Percentiles rank a stretch among this genome's conserved stretches.
Conservation (phyloP, 2,329 filamentous ascomycete species). For the Aureobasidium sp. region DNA sequence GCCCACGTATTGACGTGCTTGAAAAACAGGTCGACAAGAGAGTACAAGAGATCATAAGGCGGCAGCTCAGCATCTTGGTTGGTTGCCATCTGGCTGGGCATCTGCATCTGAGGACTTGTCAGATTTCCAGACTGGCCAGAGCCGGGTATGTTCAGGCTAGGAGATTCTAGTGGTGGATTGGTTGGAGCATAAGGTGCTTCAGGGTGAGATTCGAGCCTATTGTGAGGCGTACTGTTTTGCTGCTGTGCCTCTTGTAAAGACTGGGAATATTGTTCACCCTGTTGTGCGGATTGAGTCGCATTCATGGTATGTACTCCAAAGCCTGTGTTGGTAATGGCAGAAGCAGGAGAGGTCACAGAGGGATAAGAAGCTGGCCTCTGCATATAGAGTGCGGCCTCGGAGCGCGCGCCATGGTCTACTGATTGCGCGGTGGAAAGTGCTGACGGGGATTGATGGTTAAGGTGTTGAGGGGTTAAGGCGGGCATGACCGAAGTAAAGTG, state of each 20-base stretch:
- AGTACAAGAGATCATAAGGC: conserved; percentile 54
- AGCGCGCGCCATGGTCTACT: conserved; percentile 34
- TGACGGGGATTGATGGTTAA: conserved; percentile 13
- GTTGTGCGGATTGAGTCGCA: background rate
- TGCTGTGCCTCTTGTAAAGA: conserved; percentile 19
- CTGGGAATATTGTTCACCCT: background rate
- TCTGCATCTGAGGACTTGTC: background rate
- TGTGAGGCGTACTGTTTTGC: conserved; percentile 15
- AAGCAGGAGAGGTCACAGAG: conserved; percentile 11
- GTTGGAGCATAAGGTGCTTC: conserved; percentile 26
- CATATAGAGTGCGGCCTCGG: conserved; percentile 41
- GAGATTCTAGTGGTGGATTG: conserved; percentile 49
- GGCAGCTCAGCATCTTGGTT: conserved; percentile 46
- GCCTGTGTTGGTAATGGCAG: background rate
- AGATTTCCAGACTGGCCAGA: conserved; percentile 24
- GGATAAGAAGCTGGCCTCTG: conserved; percentile 37
- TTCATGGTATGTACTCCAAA: background rate
- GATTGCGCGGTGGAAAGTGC: conserved; percentile 6
- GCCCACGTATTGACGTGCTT: conserved; percentile 64
- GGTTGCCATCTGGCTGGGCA: conserved; percentile 22
- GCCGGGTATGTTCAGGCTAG: conserved; percentile 49
- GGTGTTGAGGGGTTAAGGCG: conserved; percentile 2
- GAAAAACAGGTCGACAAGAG: conserved; percentile 55
- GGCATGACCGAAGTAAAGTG: conserved; percentile 31
- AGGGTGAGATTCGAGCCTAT: conserved; percentile 15